Conservation (phyloP, 2,329 filamentous ascomycete genomes). For the Hansfordia pulvinata region DNA sequence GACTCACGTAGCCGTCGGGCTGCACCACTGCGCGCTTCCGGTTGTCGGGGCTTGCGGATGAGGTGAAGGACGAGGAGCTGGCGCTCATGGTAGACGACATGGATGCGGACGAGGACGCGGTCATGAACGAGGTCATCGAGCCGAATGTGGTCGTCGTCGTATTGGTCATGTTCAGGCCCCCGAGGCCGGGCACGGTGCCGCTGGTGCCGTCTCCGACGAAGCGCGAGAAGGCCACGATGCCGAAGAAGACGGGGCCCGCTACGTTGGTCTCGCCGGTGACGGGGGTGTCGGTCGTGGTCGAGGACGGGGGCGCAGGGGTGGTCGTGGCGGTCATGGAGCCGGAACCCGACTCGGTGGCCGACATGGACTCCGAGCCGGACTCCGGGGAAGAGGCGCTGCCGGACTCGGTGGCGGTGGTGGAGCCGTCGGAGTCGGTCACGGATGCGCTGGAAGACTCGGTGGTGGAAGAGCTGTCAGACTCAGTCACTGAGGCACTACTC, state of each 20-base stretch:
- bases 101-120: background rate
- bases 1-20: no score
- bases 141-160: background rate
- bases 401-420: background rate
- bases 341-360: background rate
- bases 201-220: no score
- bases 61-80: conserved; percentile 2
- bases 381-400: no score
- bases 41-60: conserved; percentile 4
- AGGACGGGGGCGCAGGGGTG: background rate
- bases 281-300: conserved; percentile 1
- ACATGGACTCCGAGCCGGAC: conserved; percentile 1
- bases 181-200: background rate
- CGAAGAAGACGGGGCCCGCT: no score
- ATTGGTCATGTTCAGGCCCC: background rate
- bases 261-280: conserved; percentile 1
- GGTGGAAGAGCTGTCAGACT: background rate
- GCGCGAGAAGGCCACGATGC: no score
- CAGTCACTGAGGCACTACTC: background rate
- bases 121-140: background rate
- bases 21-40: no score
- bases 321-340: conserved; percentile 1
- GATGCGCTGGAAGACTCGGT: background rate
- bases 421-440: background rate
- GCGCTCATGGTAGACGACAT: conserved; percentile 1